Evolutionary conservation across 352 stramenopile species (phyloP), one percentile per base, ranked within the genome.

Genomic region (Pseudoperonospora humuli): DNA sequence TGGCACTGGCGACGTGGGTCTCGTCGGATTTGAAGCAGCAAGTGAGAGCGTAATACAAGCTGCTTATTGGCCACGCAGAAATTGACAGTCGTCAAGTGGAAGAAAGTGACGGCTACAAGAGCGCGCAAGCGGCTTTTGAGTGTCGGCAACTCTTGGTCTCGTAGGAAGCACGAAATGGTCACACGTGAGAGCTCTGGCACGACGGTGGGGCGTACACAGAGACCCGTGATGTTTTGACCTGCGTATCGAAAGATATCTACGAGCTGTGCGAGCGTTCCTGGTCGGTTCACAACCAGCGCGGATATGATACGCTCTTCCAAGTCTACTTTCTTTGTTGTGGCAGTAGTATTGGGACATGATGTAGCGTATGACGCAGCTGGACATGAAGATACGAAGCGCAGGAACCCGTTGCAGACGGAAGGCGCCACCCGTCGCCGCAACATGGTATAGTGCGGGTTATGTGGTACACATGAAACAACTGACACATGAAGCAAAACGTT

Each of bases 161-260:
- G 54, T 33, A 86, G 45, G n/a, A 65, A 65, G 20, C 71, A 85
- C 32, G 76, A 75, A 56, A 86, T 83, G 32, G 66, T 89, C 39
- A 89, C 74, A 35, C 76, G 76, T 31, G 74, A 83, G 44, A 89
- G 68, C 48, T 89, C 76, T 5, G 74, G 76, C 28, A 86, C 76
- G 41, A 81, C 63, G 4, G 76, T 86, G 33, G 67, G 72, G 36
- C 73, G 74, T 43, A 86, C 74, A 39, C 67, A 82, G 2, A 89
- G 62, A n/a, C 70, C 69, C 17, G 70, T 78, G 32, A 86, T 84
- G 55, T 86, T 89, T 45, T 84, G 66, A 25, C 84, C 60, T n/a
- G 68, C 65, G 40, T 75, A 81, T 13, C 62, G 62, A 41, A 88
- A 88, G 17, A 84, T 71, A 39, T 82, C 60, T 2, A 74, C 73